A percentile compares a stretch with the other conserved stretches of the same genome.
phyloP scores from a whole-genome alignment of 139 green algal genomes.

The Closterium sp. region DNA sequence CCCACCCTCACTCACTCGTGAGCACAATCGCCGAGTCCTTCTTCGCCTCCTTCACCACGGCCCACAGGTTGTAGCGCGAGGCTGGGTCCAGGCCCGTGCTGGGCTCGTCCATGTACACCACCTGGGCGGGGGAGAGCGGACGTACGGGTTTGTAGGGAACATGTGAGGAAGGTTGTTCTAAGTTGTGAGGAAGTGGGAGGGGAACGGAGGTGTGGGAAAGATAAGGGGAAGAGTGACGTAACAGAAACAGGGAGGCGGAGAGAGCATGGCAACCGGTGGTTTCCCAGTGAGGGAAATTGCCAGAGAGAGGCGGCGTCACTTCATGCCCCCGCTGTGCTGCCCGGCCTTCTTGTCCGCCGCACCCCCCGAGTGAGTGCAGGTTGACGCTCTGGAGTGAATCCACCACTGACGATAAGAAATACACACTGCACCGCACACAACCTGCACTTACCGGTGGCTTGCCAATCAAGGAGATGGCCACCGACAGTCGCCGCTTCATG shows the following conservation, averaged over 20 bases:
- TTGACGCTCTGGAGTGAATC: slow-evolving; percentile 41
- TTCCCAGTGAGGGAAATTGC: slow-evolving; percentile 90
- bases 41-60: slow-evolving; percentile 64
- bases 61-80: slow-evolving; percentile 71
- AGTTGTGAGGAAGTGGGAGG: no score
- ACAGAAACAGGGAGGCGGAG: no score
- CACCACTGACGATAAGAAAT: no score
- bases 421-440: no score
- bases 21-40: slow-evolving; percentile 74
- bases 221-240: no score
- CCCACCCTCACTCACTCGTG: slow-evolving; percentile 76
- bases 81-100: slow-evolving; percentile 81
- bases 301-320: slow-evolving; percentile 53
- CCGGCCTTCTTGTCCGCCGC: slow-evolving; percentile 34
- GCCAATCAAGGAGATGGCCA: slow-evolving; percentile 76
- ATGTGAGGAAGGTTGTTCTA: slow-evolving; percentile 75
- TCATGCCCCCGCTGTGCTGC: slow-evolving; percentile 57
- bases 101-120: slow-evolving; percentile 90
- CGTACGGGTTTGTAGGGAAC: no score
- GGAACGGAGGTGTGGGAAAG: no score
- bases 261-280: no score
- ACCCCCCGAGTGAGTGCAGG: slow-evolving; percentile 3
- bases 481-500: slow-evolving; percentile 57
- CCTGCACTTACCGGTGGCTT: slow-evolving; percentile 62
- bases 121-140: slow-evolving; percentile 37